Conservation (phyloP, 1,284 basidiomycete species). For the Ganoderma meredithae region DNA sequence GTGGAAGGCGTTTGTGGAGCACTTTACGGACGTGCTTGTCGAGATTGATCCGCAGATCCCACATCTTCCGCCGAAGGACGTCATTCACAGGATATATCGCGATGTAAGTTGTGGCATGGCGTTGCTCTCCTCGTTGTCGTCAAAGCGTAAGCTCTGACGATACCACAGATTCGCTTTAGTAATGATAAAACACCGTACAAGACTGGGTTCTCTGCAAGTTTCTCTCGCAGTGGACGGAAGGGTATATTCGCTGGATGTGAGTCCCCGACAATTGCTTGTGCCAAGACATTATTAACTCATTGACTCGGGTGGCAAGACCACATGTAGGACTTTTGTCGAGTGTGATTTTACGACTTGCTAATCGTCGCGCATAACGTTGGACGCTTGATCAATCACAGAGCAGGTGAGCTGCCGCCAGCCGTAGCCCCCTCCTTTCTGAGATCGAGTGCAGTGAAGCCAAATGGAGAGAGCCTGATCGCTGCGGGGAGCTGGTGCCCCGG, state of each 20-base stretch:
- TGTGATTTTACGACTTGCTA: not conserved
- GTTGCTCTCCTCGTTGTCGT: not conserved
- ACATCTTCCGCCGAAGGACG: constrained; percentile 84
- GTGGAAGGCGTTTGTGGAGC: constrained; percentile 85
- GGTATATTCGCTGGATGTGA: constrained; percentile 80
- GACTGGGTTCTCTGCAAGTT: constrained; percentile 75
- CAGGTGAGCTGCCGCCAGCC: constrained; percentile 18
- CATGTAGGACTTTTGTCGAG: constrained; percentile 36
- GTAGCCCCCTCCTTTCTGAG: not conserved
- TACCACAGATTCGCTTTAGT: constrained; percentile 80
- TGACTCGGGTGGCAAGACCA: constrained; percentile 46
- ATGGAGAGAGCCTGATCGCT: constrained; percentile 74
- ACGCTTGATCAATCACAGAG: constrained; percentile 13
- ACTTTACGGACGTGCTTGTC: constrained; percentile 68
- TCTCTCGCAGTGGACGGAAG: constrained; percentile 82
- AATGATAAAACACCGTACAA: constrained; percentile 97
- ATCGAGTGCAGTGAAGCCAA: constrained; percentile 66
- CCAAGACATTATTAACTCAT: not conserved
- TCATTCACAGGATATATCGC: constrained; percentile 86
- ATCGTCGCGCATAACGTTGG: not conserved
- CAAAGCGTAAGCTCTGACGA: not conserved
- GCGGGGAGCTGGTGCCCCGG: constrained; percentile 88
- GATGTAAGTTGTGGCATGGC: constrained; percentile 60
- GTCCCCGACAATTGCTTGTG: constrained; percentile 38
- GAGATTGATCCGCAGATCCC: constrained; percentile 85